Percentiles rank a stretch among this genome's conserved stretches.
These are phyloP conservation scores for Mycena crocata DNA, from an alignment of 768 basidiomycete species.

Conservation along the genomic window DNA sequence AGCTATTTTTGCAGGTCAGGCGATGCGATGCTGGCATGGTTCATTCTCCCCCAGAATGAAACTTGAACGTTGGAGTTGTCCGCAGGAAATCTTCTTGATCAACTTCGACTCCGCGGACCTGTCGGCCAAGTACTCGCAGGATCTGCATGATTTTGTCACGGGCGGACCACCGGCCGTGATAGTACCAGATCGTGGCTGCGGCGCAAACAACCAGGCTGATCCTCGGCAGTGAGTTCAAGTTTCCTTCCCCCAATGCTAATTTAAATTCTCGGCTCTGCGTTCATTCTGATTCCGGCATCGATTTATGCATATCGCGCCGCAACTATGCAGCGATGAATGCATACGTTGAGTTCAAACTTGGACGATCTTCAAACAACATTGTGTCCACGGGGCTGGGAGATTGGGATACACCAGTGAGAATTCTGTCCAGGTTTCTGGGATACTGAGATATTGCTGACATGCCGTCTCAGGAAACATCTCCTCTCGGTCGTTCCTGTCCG, in stretches of 20 bases:
- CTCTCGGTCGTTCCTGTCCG: conserved; percentile 44
- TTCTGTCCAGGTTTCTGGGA: conserved; percentile 33
- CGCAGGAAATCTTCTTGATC: conserved; percentile 43
- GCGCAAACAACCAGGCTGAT: conserved; percentile 46
- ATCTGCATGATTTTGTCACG: conserved; percentile 40
- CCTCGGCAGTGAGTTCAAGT: conserved; percentile 47
- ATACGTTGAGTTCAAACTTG: conserved; percentile 44
- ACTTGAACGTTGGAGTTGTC: neutral
- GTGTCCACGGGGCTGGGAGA: conserved; percentile 44
- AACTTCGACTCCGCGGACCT: conserved; percentile 43
- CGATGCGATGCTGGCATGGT: conserved; percentile 46
- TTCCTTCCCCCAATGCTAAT: neutral
- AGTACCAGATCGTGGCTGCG: conserved; percentile 45
- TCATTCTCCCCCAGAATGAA: conserved; percentile 5
- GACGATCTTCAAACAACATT: conserved; percentile 44
- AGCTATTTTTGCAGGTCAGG: conserved; percentile 31
- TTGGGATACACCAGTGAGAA: conserved; percentile 60
- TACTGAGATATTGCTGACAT: neutral
- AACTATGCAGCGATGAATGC: conserved; percentile 45
- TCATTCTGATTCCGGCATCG: conserved; percentile 46
- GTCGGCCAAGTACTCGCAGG: conserved; percentile 42
- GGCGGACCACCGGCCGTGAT: conserved; percentile 43
- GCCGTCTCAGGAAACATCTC: conserved; percentile 32
- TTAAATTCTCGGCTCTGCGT: conserved; percentile 35
- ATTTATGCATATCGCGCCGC: conserved; percentile 44